Conservation (phyloP, 106 monocot genomes). For the Gastrodia elata region DNA sequence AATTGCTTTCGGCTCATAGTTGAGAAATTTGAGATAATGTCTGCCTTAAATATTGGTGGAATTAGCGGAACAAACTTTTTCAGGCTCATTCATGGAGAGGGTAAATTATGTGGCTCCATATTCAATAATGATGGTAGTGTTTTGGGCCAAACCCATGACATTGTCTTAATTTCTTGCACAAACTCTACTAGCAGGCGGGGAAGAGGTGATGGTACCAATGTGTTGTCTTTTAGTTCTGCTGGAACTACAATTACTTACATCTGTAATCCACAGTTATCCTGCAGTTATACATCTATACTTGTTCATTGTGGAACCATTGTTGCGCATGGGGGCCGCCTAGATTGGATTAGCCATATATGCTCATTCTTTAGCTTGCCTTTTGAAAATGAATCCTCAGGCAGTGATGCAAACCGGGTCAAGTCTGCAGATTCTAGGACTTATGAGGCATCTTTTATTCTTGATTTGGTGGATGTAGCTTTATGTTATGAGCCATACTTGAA, state of each 20-base stretch:
- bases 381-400: conserved; percentile 12
- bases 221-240: conserved; percentile 52
- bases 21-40: conserved; percentile 70
- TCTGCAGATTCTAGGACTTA: conserved; percentile 9
- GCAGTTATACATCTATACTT: conserved; percentile 52
- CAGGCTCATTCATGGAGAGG: conserved; percentile 77
- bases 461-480: conserved; percentile 79
- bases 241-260: conserved; percentile 52
- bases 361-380: conserved; percentile 45
- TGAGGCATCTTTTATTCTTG: conserved; percentile 57
- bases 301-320: conserved; percentile 65
- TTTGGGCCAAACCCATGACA: conserved; percentile 25
- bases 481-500: conserved; percentile 68
- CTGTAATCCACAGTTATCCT: conserved; percentile 33
- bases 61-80: conserved; percentile 42
- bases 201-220: conserved; percentile 72
- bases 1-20: conserved; percentile 37
- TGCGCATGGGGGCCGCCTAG: conserved; percentile 86
- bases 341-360: conserved; percentile 69
- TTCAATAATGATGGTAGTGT: conserved; percentile 9
- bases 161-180: conserved; percentile 63
- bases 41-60: conserved; percentile 69
- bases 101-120: conserved; percentile 72
- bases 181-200: conserved; percentile 51
- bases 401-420: conserved; percentile 14